Conservation (phyloP, 306 rosid species). For the Hippophae tibetana region DNA sequence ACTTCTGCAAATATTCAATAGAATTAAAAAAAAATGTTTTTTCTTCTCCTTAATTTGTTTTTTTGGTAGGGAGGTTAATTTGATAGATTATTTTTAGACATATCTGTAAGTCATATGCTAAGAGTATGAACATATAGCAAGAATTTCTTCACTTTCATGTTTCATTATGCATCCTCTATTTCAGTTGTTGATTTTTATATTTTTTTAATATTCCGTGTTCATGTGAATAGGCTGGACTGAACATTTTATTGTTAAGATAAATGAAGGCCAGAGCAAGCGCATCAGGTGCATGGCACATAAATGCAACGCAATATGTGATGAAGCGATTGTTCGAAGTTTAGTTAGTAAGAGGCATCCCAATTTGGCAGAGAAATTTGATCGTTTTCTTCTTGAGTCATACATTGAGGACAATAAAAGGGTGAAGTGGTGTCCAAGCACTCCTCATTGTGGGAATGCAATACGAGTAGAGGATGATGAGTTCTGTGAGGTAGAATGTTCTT, state of each 20-base stretch:
- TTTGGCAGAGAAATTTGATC: slow-evolving; percentile 85
- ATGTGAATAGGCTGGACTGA: slow-evolving; percentile 64
- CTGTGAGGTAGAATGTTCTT: slow-evolving; percentile 91
- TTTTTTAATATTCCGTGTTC: neutral
- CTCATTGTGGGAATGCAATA: slow-evolving; percentile 95
- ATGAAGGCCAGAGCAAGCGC: slow-evolving; percentile 92
- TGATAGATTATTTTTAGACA: no score
- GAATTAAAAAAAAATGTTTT: no score
- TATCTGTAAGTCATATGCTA: no score
- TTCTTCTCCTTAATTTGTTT: no score
- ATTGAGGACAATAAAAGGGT: slow-evolving; percentile 91
- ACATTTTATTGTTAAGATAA: slow-evolving; percentile 81
- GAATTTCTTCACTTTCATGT: no score
- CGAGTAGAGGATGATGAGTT: slow-evolving; percentile 66
- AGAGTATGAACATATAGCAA: no score
- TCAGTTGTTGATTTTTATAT: slow-evolving; percentile 3
- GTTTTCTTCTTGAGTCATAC: slow-evolving; percentile 89
- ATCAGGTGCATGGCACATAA: slow-evolving; percentile 86
- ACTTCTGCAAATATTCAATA: no score
- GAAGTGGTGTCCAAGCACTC: slow-evolving; percentile 93
- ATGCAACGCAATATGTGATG: slow-evolving; percentile 87
- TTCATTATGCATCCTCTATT: no score
- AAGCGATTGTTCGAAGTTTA: slow-evolving; percentile 54
- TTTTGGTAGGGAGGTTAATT: no score
- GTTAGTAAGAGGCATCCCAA: slow-evolving; percentile 49